Evolutionary conservation across 176 grass and related monocot genomes (phyloP).

Genomic region (Neostapfia colusana): DNA sequence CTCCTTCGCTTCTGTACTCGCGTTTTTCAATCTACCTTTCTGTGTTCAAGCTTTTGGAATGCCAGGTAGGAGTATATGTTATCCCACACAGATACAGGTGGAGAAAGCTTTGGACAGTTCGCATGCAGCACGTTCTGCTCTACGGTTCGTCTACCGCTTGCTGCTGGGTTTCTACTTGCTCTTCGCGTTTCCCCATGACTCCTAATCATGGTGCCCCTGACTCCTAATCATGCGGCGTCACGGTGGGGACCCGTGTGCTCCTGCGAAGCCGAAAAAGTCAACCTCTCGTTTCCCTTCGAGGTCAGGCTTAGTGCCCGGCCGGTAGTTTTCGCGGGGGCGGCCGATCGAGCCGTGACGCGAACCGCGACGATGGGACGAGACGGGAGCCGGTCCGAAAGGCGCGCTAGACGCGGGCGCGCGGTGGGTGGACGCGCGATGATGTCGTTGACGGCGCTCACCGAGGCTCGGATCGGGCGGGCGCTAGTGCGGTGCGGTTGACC

Average conservation of each 20-base stretch:
- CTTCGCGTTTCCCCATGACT: background rate
- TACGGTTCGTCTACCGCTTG: background rate
- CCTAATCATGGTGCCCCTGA: constrained; percentile 10
- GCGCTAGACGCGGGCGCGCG: background rate
- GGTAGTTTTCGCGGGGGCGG: constrained; percentile 5
- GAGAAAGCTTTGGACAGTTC: background rate
- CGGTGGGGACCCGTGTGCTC: constrained; percentile 23
- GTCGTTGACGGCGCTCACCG: background rate
- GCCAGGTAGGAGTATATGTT: background rate
- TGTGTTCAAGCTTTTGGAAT: constrained; percentile 4
- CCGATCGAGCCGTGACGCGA: background rate
- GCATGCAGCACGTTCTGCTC: background rate
- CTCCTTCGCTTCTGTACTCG: background rate
- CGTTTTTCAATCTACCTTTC: background rate
- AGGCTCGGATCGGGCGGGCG: background rate
- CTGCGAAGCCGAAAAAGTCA: background rate
- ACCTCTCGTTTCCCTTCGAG: constrained; percentile 22
- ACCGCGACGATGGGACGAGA: background rate
- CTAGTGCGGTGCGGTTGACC: constrained; percentile 43
- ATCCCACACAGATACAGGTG: background rate
- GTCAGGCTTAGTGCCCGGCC: constrained; percentile 13
- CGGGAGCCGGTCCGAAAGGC: background rate
- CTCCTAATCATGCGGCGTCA: constrained; percentile 2
- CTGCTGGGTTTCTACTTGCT: background rate
- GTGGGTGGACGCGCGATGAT: background rate